Conservation (phyloP, 495 filamentous ascomycete genomes). For the Penicillium malachiteum region DNA sequence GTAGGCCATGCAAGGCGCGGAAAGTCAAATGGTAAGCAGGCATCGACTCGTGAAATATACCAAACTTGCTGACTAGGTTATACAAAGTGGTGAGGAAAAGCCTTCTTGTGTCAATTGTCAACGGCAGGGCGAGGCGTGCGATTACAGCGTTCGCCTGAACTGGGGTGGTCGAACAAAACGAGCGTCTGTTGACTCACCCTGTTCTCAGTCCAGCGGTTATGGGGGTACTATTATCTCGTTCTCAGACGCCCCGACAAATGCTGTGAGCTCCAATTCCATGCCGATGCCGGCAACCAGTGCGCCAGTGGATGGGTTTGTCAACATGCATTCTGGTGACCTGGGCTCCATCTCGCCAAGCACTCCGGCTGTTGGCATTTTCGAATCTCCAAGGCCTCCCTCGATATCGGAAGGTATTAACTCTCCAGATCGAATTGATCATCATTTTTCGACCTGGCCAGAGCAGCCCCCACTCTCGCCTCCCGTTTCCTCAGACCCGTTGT, state of each 20-base stretch:
- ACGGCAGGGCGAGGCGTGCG: conserved; percentile 73
- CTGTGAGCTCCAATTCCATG: conserved; percentile 7
- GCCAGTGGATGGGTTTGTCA: conserved; percentile 19
- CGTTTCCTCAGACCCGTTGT: conserved; percentile 11
- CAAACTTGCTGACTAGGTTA: conserved; percentile 6
- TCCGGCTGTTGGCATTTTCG: conserved; percentile 20
- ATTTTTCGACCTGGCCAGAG: conserved; percentile 26
- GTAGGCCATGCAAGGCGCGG: conserved; percentile 78
- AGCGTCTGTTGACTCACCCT: conserved; percentile 37
- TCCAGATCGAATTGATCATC: conserved; percentile 17
- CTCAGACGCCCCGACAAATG: conserved; percentile 12
- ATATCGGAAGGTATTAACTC: conserved; percentile 22
- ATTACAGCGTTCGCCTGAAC: conserved; percentile 82
- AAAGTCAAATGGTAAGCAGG: conserved; percentile 75
- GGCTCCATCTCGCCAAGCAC: conserved; percentile 22
- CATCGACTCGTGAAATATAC: background rate
- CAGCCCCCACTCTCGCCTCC: conserved; percentile 20
- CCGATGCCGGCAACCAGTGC: conserved; percentile 12
- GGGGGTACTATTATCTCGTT: conserved; percentile 22
- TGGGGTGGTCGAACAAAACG: conserved; percentile 70
- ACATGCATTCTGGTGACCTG: conserved; percentile 10
- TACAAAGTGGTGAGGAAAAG: conserved; percentile 66
- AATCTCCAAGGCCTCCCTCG: conserved; percentile 26
- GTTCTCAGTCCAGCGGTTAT: conserved; percentile 34
- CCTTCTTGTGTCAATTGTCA: conserved; percentile 76